A percentile compares a stretch with the other conserved stretches of the same genome.
phyloP scores from a whole-genome alignment of 805 yeast species.

The Phaffomyces opuntiae region DNA sequence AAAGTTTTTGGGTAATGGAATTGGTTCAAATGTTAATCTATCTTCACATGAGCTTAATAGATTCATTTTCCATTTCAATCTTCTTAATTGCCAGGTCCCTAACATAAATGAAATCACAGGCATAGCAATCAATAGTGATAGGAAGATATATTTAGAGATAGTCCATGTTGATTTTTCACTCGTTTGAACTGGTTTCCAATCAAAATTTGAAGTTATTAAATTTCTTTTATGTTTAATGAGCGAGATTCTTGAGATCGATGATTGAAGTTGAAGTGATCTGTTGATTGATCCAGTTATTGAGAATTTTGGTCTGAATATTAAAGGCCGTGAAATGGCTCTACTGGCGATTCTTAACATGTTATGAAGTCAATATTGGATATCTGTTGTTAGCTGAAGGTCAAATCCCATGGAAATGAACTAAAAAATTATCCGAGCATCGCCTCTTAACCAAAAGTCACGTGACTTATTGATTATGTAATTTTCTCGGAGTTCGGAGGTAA shows the following conservation, averaged over 20 bases:
- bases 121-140: constrained; percentile 51
- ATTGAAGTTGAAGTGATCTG: neutral
- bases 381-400: no score
- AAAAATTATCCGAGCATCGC: no score
- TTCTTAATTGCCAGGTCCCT: constrained; percentile 88
- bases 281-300: neutral
- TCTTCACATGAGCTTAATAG: constrained; percentile 81
- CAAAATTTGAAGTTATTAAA: constrained; percentile 63
- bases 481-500: no score
- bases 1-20: constrained; percentile 61
- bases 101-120: constrained; percentile 80
- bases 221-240: constrained; percentile 9
- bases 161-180: constrained; percentile 26
- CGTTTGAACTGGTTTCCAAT: constrained; percentile 76
- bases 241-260: neutral
- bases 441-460: no score
- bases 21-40: constrained; percentile 63
- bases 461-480: no score
- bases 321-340: no score
- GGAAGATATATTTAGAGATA: constrained; percentile 25
- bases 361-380: no score
- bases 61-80: constrained; percentile 83
- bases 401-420: no score
- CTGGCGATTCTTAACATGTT: no score
- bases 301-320: no score